Evolutionary conservation across 495 filamentous ascomycete species (phyloP).

Genomic region (Penicillium dipodomyicola): DNA sequence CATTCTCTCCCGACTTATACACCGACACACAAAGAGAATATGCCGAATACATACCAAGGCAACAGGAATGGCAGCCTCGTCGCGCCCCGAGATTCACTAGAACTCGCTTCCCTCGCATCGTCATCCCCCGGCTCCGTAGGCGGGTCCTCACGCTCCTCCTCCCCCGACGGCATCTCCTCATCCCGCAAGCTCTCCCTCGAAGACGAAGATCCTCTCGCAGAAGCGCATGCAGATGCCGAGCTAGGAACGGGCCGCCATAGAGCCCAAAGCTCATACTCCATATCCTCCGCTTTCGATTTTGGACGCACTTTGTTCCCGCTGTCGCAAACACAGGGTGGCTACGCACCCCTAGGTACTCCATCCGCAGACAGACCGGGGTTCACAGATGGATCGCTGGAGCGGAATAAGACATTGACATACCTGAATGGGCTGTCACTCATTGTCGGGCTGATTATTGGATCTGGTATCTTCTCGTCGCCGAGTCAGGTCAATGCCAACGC

Average conservation of each 20-base stretch:
- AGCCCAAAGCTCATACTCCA: conserved; percentile 72
- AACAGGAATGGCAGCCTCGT: conserved; percentile 29
- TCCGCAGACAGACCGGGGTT: conserved; percentile 49
- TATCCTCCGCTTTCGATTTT: conserved; percentile 93
- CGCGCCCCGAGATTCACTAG: conserved; percentile 81
- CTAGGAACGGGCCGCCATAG: conserved; percentile 44
- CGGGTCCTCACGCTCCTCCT: conserved; percentile 67
- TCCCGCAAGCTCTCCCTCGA: conserved; percentile 89
- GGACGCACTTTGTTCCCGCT: conserved; percentile 86
- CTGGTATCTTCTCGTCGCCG: conserved; percentile 93
- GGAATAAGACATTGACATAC: conserved; percentile 92
- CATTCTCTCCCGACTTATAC: not conserved
- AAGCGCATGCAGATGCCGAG: conserved; percentile 48
- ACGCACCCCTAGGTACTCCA: conserved; percentile 77
- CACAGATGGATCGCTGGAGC: conserved; percentile 68
- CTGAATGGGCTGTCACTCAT: conserved; percentile 89
- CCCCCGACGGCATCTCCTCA: conserved; percentile 80
- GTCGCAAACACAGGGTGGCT: conserved; percentile 77
- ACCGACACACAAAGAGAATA: conserved; percentile 23
- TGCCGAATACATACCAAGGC: conserved; percentile 39
- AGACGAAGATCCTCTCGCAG: conserved; percentile 74
- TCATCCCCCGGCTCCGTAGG: conserved; percentile 53
- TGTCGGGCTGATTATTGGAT: conserved; percentile 93
- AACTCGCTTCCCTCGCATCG: conserved; percentile 92
- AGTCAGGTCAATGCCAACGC: conserved; percentile 91